phyloP scores from a whole-genome alignment of 2,329 filamentous ascomycete genomes.

The Neoarthrinium moseri region DNA sequence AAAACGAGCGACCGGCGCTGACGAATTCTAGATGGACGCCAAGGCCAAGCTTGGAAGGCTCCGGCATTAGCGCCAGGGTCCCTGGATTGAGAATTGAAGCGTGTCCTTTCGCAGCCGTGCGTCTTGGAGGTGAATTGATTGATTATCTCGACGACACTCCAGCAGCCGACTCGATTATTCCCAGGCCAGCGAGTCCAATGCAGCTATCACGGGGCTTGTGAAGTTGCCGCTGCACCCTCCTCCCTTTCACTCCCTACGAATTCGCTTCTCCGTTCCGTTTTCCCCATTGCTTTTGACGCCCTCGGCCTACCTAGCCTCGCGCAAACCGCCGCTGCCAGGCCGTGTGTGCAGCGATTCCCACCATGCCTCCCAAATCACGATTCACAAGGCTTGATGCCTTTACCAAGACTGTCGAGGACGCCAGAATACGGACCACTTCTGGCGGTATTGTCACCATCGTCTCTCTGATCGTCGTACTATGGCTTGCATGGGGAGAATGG shows the following conservation, averaged over 20 bases:
- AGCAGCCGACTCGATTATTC: neutral
- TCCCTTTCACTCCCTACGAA: neutral
- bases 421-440: conserved; percentile 90
- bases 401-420: conserved; percentile 98
- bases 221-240: conserved; percentile 1
- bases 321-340: neutral
- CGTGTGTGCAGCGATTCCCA: conserved; percentile 6
- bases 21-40: neutral
- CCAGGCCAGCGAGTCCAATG: conserved; percentile 4
- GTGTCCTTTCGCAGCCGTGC: conserved; percentile 7
- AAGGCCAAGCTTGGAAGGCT: conserved; percentile 7
- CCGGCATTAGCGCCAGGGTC: conserved; percentile 8
- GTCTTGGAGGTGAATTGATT: neutral
- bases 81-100: conserved; percentile 4
- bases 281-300: conserved; percentile 13
- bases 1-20: too few relatives aligned
- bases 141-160: too few relatives aligned
- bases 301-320: conserved; percentile 2
- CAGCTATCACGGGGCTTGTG: conserved; percentile 4
- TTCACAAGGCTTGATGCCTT: conserved; percentile 98
- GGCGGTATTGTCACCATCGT: conserved; percentile 93
- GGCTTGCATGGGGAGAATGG: conserved; percentile 94
- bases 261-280: conserved; percentile 3
- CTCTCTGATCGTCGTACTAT: conserved; percentile 84
- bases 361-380: conserved; percentile 86